Base-by-base conservation (phyloP, 2,329 filamentous ascomycete genomes). In the Purpureocillium takamizusanense region DNA sequence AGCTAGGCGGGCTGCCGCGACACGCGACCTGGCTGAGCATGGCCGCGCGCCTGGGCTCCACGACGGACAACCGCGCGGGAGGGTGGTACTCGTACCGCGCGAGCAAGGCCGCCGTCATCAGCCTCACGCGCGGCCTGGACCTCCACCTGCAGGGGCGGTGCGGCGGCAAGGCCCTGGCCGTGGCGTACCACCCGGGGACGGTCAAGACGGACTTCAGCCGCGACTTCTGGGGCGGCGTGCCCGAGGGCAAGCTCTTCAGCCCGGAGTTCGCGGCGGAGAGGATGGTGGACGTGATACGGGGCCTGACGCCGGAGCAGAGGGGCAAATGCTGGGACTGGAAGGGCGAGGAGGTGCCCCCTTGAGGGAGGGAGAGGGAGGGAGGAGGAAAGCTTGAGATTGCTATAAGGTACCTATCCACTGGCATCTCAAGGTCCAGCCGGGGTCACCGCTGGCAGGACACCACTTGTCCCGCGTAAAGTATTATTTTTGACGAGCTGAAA, bases 51-150 rank as follows among this genome's bases (percentile, higher is more conserved):
- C 83, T 94, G 0, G 86, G 86, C 9, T 82, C 75, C 25, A 82
- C 83, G 16, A 65, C 72, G 1, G 84, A 90, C 50, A 90, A 94
- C 51, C 54, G 62, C 2, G 66, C 80, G 0, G 86, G 86, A 3
- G 86, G 86, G 0, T 92, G 86, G 86, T 94, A 87, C 57, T 78
- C 72, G 40, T 92, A 92, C 58, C 78, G 86, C 12, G 76, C 81
- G 7, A 81, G 76, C 38, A 94, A 92, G 59, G 76, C 84, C 0
- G 84, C 72, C 2, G 77, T 90, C 4, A 86, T 81, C 46, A 81
- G 81, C 51, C 41, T 87, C 11, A 76, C 76, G 7, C 84, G 80
- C 60, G 82, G 74, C 7, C 78, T 87, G 44, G 86, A 92, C 55
- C 69, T 83, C 21, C 74, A 79, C 52, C 60, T 92, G 25, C 59